Percentiles rank a stretch among this genome's conserved stretches.
These are phyloP conservation scores for Laguncularia racemosa DNA, from an alignment of 345 rosid genomes.

Conservation along the genomic window DNA sequence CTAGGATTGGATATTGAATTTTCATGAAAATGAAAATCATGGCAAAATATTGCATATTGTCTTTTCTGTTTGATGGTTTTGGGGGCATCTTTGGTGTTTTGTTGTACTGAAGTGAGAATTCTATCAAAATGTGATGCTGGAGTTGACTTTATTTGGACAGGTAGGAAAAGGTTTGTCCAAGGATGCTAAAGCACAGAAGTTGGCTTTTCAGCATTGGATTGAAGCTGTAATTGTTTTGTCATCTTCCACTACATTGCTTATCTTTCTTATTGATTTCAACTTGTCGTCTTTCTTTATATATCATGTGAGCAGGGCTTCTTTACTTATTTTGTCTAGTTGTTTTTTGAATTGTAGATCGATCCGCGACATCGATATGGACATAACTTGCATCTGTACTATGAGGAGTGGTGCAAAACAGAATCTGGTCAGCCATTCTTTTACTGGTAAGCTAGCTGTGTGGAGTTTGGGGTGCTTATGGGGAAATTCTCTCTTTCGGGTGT, in stretches of 20 bases:
- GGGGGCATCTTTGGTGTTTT: too few species aligned
- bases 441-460: conserved; percentile 38
- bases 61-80: not conserved
- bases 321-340: not conserved
- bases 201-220: conserved; percentile 97
- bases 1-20: conserved; percentile 9
- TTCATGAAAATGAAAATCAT: too few species aligned
- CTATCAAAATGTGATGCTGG: not conserved
- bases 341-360: conserved; percentile 50
- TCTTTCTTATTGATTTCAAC: too few species aligned
- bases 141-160: conserved; percentile 30
- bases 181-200: conserved; percentile 63
- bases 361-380: conserved; percentile 94
- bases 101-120: too few species aligned
- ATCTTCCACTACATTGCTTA: not conserved
- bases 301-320: not conserved
- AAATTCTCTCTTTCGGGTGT: too few species aligned
- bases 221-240: conserved; percentile 30
- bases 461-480: too few species aligned
- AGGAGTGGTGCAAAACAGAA: conserved; percentile 64
- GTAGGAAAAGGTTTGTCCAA: conserved; percentile 57
- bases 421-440: conserved; percentile 89
- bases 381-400: conserved; percentile 63
- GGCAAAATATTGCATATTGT: too few species aligned
- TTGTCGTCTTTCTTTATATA: not conserved